These are phyloP conservation scores for Mycena vitilis DNA, from an alignment of 768 basidiomycete species.

Conservation along the genomic window DNA sequence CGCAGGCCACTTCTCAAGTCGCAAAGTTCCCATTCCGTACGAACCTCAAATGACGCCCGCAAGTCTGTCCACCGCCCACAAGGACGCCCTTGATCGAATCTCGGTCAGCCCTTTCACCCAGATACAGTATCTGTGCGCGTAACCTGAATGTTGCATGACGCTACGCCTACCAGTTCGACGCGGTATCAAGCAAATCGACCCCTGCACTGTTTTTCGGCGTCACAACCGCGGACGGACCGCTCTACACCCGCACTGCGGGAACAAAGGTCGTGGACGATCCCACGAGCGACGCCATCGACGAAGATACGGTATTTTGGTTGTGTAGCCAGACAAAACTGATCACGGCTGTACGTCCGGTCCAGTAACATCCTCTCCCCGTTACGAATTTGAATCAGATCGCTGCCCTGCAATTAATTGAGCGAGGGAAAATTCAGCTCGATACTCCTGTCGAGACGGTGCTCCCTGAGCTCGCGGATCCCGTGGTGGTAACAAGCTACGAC, in stretches of 20 bases:
- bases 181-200: conserved; percentile 13
- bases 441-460: conserved; percentile 43
- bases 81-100: not conserved
- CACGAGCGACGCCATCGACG: conserved; percentile 5
- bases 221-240: not conserved
- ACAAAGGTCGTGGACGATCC: conserved; percentile 13
- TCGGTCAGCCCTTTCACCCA: not conserved
- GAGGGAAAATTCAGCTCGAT: conserved; percentile 40
- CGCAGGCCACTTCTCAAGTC: too few relatives aligned
- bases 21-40: too few relatives aligned
- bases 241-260: conserved; percentile 13
- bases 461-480: conserved; percentile 42
- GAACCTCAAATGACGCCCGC: not conserved
- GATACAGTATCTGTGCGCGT: too few relatives aligned
- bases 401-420: conserved; percentile 46
- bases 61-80: not conserved
- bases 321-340: conserved; percentile 29
- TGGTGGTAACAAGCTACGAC: conserved; percentile 39
- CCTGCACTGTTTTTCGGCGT: conserved; percentile 16
- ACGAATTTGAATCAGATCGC: conserved; percentile 39
- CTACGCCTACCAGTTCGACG: not conserved
- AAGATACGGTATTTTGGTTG: conserved; percentile 16
- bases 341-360: conserved; percentile 7
- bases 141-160: not conserved
- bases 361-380: not conserved